These are phyloP conservation scores for Cicer bijugum DNA, from an alignment of 306 rosid species.

Conservation along the genomic window DNA sequence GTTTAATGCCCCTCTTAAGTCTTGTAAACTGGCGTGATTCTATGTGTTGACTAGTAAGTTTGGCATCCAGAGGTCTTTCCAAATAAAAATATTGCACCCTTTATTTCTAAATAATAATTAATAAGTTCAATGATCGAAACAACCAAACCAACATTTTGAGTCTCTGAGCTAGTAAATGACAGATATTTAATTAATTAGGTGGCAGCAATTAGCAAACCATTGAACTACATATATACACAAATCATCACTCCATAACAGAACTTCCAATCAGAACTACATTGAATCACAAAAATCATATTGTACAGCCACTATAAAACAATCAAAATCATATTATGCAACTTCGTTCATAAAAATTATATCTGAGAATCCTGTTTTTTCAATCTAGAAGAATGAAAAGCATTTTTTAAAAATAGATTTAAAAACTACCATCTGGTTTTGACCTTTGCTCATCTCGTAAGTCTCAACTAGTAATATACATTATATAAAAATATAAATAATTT, in stretches of 20 bases:
- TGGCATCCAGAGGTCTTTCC: conserved; percentile 1
- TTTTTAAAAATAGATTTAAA: no score
- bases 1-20: no score
- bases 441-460: no score
- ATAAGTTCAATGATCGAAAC: background rate
- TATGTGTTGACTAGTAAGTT: background rate
- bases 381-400: no score
- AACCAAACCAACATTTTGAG: background rate
- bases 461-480: no score
- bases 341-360: no score
- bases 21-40: background rate
- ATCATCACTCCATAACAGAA: conserved; percentile 5
- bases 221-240: background rate
- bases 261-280: conserved; percentile 1
- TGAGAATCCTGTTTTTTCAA: no score
- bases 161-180: background rate
- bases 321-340: no score
- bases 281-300: conserved; percentile 7
- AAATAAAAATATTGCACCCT: background rate
- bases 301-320: no score
- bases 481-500: no score
- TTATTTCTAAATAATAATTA: background rate
- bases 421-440: no score
- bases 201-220: conserved; percentile 12
- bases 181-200: conserved; percentile 13